Evolutionary conservation across 2,329 filamentous ascomycete genomes (phyloP), one percentile per base, ranked within the genome.

Genomic region (Sporothrix brunneoviolacea): DNA sequence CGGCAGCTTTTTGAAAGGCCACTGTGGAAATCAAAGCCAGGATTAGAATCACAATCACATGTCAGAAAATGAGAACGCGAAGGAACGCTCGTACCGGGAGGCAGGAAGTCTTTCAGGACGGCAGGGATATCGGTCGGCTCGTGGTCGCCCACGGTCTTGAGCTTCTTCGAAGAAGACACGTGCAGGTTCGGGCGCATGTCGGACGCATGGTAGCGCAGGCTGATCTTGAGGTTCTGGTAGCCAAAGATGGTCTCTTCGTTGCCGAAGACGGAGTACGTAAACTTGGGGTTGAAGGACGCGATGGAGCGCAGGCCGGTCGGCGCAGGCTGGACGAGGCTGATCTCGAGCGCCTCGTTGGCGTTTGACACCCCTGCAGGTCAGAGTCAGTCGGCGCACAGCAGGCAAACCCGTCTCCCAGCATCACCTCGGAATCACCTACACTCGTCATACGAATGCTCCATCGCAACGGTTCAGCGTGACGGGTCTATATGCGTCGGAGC

Each of bases 241-340:
- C 91, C 91, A 60, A 95, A 91, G 57, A 97, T 91, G 27, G 77
- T 79, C 67, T 98, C 90, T 8, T 93, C 84, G n/a, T 97, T 86
- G 61, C 89, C 89, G 59, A 97, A 96, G 56, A 98, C 86, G 1
- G 88, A 74, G 67, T 97, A 95, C 16, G 91, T 96, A 65, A 91
- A 94, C 62, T 80, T 79, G 0, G 93, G 94, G 54, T 88, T 77
- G 67, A 98, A 97, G 24, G 79, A 77, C 22, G 79, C 76, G 58
- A 84, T 70, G 28, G 76, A 78, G 59, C 78, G 80, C 44, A 77
- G 62, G 56, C 73, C 72, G 8, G 68, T 67, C 16, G 71, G 65
- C 6, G 71, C 67, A 10, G 77, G 72, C 36, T 71, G 70, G 16
- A 80, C 69, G 32, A 87, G 73, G 47, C 77, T 80, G 60, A 89